Conservation (phyloP, 2,329 filamentous ascomycete genomes). For the Beauveria medogensis region DNA sequence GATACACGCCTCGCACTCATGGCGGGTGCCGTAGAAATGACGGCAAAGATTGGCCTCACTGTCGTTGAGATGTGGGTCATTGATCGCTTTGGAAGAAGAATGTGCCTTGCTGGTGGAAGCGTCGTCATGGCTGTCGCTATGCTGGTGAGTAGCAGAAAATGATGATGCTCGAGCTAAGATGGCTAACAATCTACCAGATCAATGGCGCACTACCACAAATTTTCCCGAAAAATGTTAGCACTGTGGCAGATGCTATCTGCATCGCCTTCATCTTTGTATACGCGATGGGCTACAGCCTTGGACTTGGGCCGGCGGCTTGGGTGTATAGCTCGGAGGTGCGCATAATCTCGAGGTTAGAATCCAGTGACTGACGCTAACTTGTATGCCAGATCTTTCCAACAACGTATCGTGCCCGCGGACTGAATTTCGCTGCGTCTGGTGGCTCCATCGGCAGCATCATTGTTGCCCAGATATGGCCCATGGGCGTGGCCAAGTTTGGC, state of each 20-base stretch:
- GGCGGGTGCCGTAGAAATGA: constrained; percentile 48
- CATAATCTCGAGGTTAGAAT: background rate
- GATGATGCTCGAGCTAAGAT: background rate
- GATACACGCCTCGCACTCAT: constrained; percentile 39
- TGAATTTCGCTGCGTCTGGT: constrained; percentile 47
- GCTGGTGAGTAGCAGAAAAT: constrained; percentile 31
- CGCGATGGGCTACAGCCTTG: constrained; percentile 48
- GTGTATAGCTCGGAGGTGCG: constrained; percentile 50
- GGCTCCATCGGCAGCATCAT: constrained; percentile 48
- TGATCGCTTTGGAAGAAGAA: constrained; percentile 41
- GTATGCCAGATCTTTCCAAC: constrained; percentile 47
- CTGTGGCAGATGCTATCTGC: constrained; percentile 39
- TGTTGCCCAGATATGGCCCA: constrained; percentile 47
- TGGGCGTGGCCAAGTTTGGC: constrained; percentile 42
- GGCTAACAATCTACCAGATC: constrained; percentile 28
- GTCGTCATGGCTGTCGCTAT: constrained; percentile 45
- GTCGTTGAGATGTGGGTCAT: constrained; percentile 50
- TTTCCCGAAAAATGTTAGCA: constrained; percentile 42
- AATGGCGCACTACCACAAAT: constrained; percentile 44
- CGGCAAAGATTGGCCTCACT: constrained; percentile 48
- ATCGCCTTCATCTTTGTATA: constrained; percentile 51
- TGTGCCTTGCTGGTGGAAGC: constrained; percentile 41
- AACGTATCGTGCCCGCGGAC: constrained; percentile 44
- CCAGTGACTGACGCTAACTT: background rate
- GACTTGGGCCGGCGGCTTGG: constrained; percentile 50